These are phyloP conservation scores for Rauvolfia tetraphylla DNA, from an alignment of 257 asterid species.

Conservation along the genomic window DNA sequence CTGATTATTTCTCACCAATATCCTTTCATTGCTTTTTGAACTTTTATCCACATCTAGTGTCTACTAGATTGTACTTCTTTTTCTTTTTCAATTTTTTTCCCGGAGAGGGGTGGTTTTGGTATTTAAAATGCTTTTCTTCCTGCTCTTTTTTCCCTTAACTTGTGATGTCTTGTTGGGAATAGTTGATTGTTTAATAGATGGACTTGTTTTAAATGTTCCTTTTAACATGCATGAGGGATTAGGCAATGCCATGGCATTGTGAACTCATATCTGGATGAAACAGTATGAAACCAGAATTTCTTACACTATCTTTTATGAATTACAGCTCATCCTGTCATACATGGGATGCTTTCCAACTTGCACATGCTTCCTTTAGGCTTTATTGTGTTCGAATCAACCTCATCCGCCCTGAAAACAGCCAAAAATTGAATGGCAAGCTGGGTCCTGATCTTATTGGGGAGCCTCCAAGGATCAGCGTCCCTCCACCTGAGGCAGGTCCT, in stretches of 20 bases:
- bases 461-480: slow-evolving; percentile 61
- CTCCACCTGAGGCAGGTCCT: slow-evolving; percentile 59
- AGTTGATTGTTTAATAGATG: not conserved
- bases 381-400: slow-evolving; percentile 56
- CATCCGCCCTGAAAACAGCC: slow-evolving; percentile 38
- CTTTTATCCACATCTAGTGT: not conserved
- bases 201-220: not conserved
- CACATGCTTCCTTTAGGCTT: slow-evolving; percentile 85
- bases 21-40: not conserved
- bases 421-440: slow-evolving; percentile 35
- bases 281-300: not conserved
- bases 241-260: not conserved
- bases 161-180: too few relatives aligned
- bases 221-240: not conserved
- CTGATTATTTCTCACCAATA: not conserved
- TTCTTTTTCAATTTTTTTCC: not conserved
- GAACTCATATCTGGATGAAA: not conserved
- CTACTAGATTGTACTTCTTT: not conserved
- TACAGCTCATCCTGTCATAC: slow-evolving; percentile 87
- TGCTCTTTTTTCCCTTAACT: not conserved
- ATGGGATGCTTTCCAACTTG: slow-evolving; percentile 96
- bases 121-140: not conserved
- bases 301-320: slow-evolving; percentile 16
- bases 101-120: not conserved
- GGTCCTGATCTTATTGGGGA: slow-evolving; percentile 83